phyloP scores from a whole-genome alignment of 1,284 basidiomycete species.

The Agaricales sp. region DNA sequence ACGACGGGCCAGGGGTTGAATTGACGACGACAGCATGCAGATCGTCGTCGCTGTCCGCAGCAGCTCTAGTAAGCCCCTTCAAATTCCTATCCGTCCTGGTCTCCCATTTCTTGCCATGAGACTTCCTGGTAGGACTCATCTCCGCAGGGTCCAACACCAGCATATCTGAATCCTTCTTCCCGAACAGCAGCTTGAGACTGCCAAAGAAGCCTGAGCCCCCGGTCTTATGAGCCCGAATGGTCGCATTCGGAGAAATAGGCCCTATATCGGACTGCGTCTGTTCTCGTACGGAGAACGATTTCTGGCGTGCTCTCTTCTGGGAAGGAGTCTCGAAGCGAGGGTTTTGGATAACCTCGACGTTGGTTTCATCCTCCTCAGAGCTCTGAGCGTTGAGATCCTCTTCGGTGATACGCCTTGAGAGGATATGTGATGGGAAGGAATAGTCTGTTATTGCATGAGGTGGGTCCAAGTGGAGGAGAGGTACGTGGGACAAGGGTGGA shows the following conservation, averaged over 20 bases:
- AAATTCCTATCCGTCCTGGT: constrained; percentile 41
- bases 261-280: background rate
- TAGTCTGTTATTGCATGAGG: constrained; percentile 47
- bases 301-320: background rate
- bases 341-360: constrained; percentile 48
- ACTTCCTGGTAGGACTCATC: constrained; percentile 10
- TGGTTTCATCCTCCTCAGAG: constrained; percentile 23
- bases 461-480: constrained; percentile 33
- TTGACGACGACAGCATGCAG: no score
- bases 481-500: constrained; percentile 1
- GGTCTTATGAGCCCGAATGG: background rate
- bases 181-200: constrained; percentile 29
- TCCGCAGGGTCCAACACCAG: constrained; percentile 5
- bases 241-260: background rate
- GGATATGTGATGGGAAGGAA: constrained; percentile 17
- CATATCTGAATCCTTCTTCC: constrained; percentile 10
- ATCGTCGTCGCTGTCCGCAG: no score
- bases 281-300: background rate
- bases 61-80: constrained; percentile 16
- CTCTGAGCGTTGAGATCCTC: constrained; percentile 23
- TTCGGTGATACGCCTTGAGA: constrained; percentile 34
- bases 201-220: constrained; percentile 25
- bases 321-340: constrained; percentile 31
- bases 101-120: constrained; percentile 23
- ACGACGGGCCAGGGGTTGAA: no score